Conservation (phyloP, 306 rosid species). For the Senna siamea region DNA sequence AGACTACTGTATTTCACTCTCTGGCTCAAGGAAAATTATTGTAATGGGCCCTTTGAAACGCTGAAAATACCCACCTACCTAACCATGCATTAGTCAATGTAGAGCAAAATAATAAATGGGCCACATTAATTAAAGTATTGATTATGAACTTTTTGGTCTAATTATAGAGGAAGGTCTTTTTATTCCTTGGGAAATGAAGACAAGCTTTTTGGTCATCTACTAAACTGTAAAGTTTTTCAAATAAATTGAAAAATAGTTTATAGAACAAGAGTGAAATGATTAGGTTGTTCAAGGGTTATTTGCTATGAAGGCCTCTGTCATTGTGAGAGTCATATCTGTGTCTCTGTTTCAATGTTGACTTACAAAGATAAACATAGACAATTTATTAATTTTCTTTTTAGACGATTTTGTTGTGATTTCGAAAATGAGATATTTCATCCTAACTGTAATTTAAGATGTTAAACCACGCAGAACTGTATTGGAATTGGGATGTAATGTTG, state of each 20-base stretch:
- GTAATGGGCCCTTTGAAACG: slow-evolving; percentile 45
- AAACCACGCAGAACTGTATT: background rate
- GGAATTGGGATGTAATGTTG: slow-evolving; percentile 20
- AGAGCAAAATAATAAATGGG: slow-evolving; percentile 44
- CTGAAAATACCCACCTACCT: slow-evolving; percentile 57
- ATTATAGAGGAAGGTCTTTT: slow-evolving; percentile 25
- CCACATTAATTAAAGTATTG: slow-evolving; percentile 43
- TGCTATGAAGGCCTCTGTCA: slow-evolving; percentile 34
- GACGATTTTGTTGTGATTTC: background rate
- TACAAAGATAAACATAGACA: background rate
- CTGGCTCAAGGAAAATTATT: slow-evolving; percentile 41
- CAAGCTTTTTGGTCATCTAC: slow-evolving; percentile 11
- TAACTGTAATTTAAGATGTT: slow-evolving; percentile 5
- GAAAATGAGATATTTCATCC: slow-evolving; percentile 2
- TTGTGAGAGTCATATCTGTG: slow-evolving; percentile 20
- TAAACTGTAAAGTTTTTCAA: slow-evolving; percentile 23
- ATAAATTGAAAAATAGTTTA: slow-evolving; percentile 28
- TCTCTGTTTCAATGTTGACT: slow-evolving; percentile 15
- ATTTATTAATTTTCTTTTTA: background rate
- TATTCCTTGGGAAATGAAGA: slow-evolving; percentile 1
- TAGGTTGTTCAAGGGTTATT: slow-evolving; percentile 32
- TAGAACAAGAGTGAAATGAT: slow-evolving; percentile 30
- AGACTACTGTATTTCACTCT: slow-evolving; percentile 44
- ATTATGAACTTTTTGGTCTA: slow-evolving; percentile 39
- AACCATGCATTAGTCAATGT: slow-evolving; percentile 52